Base-by-base conservation (phyloP, 768 basidiomycete species). In the Leccinellum albellum region DNA sequence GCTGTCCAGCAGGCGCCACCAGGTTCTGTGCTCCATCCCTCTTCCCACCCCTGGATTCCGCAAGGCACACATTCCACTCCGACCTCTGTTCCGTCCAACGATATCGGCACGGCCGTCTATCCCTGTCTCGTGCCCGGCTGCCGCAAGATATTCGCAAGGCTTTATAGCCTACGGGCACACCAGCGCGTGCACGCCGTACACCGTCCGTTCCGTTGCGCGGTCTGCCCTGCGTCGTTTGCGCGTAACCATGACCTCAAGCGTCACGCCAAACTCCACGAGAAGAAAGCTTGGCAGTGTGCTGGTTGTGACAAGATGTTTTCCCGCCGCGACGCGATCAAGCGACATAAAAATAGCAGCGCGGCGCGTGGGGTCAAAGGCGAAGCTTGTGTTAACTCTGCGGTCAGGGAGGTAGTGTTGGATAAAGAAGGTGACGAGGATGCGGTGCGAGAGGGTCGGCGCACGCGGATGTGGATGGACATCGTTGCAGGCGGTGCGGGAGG, bases 171-270 rank as follows among this genome's bases (percentile, higher is more conserved):
- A 8, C 86, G 89, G 6, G 79, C 82, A 3, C 90, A 92, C 70
- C 83, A 88, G 64, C 84, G 83, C 37, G 70, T 82, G 29, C 89
- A 91, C 63, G 76, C 86, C 4, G 67, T 76, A 1, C 82, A 86
- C 61, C 82, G 88, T 9, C 87, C 88, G 1, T 87, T 79, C 69
- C 79, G 81, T 15, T 90, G 89, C 61, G 72, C 66, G 2, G 68
- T 73, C 4, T 91, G 89, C 57, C 84, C 89, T 6, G 87, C 87
- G 5, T 86, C 87, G 15, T 91, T 91, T 70, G 83, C 85, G 4
- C 81, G 89, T 49, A 88, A 87, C 59, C 89, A 91, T 61, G 89
- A 91, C 68, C 77, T 90, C 48, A 90, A 88, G 72, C 82, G 89
- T n/a, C 89, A 91, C 69, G 66, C 81, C 50, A 83, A 82, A 63